These are phyloP conservation scores for Sporothrix humicola DNA, from an alignment of 2,329 filamentous ascomycete species.

Conservation along the genomic window DNA sequence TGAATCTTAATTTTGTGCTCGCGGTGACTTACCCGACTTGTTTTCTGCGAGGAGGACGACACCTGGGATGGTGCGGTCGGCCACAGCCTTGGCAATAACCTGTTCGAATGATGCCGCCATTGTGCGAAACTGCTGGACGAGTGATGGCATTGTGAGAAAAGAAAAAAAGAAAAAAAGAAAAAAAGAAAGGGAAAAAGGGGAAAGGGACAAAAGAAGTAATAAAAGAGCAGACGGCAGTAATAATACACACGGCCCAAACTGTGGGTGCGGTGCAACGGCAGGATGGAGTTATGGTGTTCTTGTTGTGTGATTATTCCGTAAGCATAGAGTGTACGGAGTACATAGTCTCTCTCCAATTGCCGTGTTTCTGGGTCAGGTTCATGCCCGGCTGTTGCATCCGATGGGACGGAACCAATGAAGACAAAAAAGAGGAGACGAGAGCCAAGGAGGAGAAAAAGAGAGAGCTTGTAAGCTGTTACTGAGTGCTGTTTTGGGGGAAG, in stretches of 20 bases:
- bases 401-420: constrained; percentile 20
- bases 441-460: too few relatives aligned
- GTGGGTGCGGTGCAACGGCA: background rate
- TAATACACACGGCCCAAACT: too few relatives aligned
- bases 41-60: constrained; percentile 39
- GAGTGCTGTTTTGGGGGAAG: background rate
- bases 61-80: constrained; percentile 36
- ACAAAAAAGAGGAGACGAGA: background rate
- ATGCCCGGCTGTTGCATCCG: constrained; percentile 28
- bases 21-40: constrained; percentile 29
- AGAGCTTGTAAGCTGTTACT: too few relatives aligned
- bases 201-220: background rate
- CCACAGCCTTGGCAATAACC: constrained; percentile 37
- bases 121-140: constrained; percentile 1
- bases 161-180: background rate
- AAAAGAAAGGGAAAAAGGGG: background rate
- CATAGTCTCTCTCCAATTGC: background rate
- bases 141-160: background rate
- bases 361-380: background rate
- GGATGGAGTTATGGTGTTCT: background rate
- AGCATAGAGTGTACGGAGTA: background rate
- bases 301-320: background rate
- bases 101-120: constrained; percentile 36
- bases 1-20: background rate
- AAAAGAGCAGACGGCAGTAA: too few relatives aligned